Evolutionary conservation across 768 basidiomycete genomes (phyloP).

Genomic region (Clathrus columnatus): DNA sequence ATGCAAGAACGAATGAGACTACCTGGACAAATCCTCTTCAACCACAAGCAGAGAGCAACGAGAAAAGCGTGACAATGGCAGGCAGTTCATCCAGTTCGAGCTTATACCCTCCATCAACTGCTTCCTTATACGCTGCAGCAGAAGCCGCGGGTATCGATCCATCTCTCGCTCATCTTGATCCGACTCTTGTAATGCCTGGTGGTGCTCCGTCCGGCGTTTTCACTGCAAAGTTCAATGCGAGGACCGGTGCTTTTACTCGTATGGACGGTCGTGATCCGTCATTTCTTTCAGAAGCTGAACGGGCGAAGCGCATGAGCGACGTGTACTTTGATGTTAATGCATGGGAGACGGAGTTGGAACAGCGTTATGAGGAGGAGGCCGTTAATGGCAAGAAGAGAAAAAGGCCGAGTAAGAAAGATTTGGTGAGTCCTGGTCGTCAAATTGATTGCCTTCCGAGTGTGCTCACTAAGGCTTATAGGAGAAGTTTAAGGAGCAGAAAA

Average conservation of each 20-base stretch:
- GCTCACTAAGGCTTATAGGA: conserved; percentile 39
- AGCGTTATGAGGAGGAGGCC: conserved; percentile 34
- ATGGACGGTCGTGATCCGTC: conserved; percentile 63
- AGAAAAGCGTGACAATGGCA: conserved; percentile 15
- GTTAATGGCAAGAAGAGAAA: conserved; percentile 67
- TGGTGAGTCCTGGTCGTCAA: conserved; percentile 41
- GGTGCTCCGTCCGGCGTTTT: conserved; percentile 27
- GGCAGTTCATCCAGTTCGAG: conserved; percentile 17
- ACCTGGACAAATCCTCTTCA: conserved; percentile 78
- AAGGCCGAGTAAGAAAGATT: conserved; percentile 70
- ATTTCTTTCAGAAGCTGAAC: conserved; percentile 73
- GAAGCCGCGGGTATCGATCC: conserved; percentile 78
- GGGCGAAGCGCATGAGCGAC: conserved; percentile 77
- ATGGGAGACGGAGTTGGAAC: conserved; percentile 67
- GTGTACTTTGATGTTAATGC: conserved; percentile 80
- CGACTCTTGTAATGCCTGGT: conserved; percentile 37
- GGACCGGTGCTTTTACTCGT: conserved; percentile 66
- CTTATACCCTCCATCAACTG: conserved; percentile 9
- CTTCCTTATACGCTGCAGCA: conserved; percentile 60
- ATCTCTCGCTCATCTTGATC: conserved; percentile 71
- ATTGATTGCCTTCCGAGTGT: conserved; percentile 8
- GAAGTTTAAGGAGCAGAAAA: conserved; percentile 77
- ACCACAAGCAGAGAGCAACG: conserved; percentile 17
- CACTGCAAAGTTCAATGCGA: conserved; percentile 49
- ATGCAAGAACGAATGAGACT: conserved; percentile 63